These are phyloP conservation scores for Alternaria arbusti DNA, from an alignment of 2,329 filamentous ascomycete genomes.

Conservation along the genomic window DNA sequence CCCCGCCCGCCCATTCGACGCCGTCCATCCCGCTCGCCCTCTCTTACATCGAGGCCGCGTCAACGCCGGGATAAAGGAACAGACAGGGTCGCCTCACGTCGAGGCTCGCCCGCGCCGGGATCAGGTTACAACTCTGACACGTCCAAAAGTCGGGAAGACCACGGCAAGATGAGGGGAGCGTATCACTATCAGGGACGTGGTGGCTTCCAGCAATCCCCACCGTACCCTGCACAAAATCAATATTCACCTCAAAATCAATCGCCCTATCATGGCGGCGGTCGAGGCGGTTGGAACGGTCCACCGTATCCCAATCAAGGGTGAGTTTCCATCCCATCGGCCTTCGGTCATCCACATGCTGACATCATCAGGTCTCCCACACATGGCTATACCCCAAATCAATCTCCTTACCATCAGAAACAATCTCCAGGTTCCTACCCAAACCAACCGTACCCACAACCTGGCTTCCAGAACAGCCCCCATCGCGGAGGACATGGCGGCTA, in stretches of 20 bases:
- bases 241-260: conserved; percentile 68
- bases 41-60: conserved; percentile 18
- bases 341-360: conserved; percentile 28
- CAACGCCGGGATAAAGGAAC: conserved; percentile 27
- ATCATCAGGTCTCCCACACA: conserved; percentile 52
- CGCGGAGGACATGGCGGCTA: conserved; percentile 62
- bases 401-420: conserved; percentile 59
- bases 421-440: conserved; percentile 58
- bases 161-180: conserved; percentile 45
- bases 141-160: conserved; percentile 32
- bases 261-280: conserved; percentile 62
- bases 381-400: conserved; percentile 64
- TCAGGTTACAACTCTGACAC: conserved; percentile 42
- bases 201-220: conserved; percentile 64
- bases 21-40: conserved; percentile 41
- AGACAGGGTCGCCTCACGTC: conserved; percentile 27
- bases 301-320: conserved; percentile 58
- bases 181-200: conserved; percentile 48
- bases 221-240: conserved; percentile 63
- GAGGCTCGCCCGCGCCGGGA: conserved; percentile 34
- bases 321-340: conserved; percentile 26
- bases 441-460: conserved; percentile 62
- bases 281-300: conserved; percentile 61
- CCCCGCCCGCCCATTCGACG: conserved; percentile 32
- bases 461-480: conserved; percentile 55